Conservation (phyloP, 192 early-diverging fungal genomes). For the Backusella luteola region DNA sequence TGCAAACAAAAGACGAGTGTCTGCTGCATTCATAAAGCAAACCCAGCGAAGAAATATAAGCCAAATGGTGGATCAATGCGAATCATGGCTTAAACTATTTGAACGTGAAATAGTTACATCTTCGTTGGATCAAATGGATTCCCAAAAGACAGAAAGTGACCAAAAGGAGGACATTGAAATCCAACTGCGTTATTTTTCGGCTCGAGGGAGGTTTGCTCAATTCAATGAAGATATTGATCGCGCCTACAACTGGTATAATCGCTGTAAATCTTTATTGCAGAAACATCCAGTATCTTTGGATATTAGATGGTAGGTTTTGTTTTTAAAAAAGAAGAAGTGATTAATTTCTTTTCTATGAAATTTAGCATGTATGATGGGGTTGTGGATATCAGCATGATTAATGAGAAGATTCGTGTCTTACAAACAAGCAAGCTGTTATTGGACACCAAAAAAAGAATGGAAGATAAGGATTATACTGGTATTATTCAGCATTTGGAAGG, state of each 20-base stretch:
- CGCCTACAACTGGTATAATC: slow-evolving; percentile 2
- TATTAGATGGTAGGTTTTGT: background rate
- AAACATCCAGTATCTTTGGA: background rate
- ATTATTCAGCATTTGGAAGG: slow-evolving; percentile 9
- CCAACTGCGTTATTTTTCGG: background rate
- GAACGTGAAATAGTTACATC: background rate
- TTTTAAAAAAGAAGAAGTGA: background rate
- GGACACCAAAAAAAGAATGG: background rate
- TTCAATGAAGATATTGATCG: background rate
- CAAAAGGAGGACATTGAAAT: background rate
- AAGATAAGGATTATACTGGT: background rate
- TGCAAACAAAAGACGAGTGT: background rate
- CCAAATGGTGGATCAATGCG: background rate
- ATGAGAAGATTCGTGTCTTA: background rate
- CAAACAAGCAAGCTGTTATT: background rate
- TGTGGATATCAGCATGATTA: background rate
- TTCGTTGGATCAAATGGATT: background rate
- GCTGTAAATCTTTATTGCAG: background rate
- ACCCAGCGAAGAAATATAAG: background rate
- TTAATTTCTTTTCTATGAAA: background rate
- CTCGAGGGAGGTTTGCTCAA: background rate
- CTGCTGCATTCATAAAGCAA: background rate
- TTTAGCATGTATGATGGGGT: slow-evolving; percentile 3
- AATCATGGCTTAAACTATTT: slow-evolving; percentile 3
- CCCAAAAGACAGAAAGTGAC: background rate